phyloP scores from a whole-genome alignment of 768 basidiomycete genomes.

The Hypholoma fasciculare region DNA sequence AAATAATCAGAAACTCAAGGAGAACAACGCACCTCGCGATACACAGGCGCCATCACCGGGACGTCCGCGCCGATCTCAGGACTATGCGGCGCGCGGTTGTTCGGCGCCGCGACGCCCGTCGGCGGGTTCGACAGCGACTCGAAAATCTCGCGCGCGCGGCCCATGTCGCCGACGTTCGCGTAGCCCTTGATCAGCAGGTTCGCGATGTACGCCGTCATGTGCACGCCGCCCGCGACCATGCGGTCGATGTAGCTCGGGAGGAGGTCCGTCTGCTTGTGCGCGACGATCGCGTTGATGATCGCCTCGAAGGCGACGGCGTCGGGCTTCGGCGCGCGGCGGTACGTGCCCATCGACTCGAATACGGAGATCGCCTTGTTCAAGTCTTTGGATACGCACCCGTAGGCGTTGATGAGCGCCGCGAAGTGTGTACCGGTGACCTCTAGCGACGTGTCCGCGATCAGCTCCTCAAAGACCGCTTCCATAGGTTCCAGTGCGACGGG shows the following conservation, averaged over 20 bases:
- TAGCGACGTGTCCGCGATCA: constrained; percentile 48
- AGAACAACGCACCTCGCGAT: constrained; percentile 65
- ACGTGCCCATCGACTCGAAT: constrained; percentile 70
- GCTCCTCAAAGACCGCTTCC: constrained; percentile 67
- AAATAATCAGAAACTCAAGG: background rate
- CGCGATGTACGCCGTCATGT: constrained; percentile 94
- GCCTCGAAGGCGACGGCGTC: constrained; percentile 92
- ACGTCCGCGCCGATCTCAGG: constrained; percentile 27
- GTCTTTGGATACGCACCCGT: constrained; percentile 79
- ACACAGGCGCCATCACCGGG: constrained; percentile 60
- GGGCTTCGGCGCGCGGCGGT: constrained; percentile 50
- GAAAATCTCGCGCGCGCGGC: constrained; percentile 74
- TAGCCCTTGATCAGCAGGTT: constrained; percentile 81
- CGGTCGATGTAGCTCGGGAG: constrained; percentile 65
- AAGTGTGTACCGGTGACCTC: constrained; percentile 49
- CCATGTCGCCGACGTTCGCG: constrained; percentile 67
- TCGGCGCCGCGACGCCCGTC: constrained; percentile 81
- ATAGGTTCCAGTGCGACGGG: constrained; percentile 75
- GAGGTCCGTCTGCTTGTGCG: constrained; percentile 75
- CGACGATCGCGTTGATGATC: constrained; percentile 83
- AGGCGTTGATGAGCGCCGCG: constrained; percentile 86
- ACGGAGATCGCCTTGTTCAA: constrained; percentile 71
- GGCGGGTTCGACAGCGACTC: constrained; percentile 79
- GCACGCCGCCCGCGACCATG: constrained; percentile 63
- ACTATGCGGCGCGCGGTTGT: constrained; percentile 82